phyloP scores from a whole-genome alignment of 805 yeast species.

The Zygosaccharomyces gambellarensis region DNA sequence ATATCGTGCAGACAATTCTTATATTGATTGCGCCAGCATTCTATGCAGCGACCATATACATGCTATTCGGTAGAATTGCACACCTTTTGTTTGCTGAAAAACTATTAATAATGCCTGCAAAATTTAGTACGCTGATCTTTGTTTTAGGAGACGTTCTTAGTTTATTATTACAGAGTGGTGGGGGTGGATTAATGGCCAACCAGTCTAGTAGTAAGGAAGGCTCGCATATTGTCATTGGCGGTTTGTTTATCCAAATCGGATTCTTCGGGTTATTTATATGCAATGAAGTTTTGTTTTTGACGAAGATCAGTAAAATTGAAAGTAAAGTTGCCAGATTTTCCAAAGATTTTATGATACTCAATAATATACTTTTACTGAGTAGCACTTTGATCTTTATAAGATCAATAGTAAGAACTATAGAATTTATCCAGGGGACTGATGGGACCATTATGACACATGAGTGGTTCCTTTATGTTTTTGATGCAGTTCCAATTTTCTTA shows the following conservation, averaged over 20 bases:
- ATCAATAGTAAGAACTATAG: slow-evolving; percentile 33
- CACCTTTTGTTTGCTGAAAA: slow-evolving; percentile 17
- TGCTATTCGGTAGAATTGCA: slow-evolving; percentile 31
- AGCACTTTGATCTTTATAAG: slow-evolving; percentile 29
- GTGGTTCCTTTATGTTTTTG: slow-evolving; percentile 29
- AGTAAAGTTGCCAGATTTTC: slow-evolving; percentile 3
- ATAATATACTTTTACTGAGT: slow-evolving; percentile 10
- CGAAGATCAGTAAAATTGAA: slow-evolving; percentile 6
- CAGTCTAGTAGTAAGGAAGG: slow-evolving; percentile 16
- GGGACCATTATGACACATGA: slow-evolving; percentile 31
- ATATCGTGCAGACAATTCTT: slow-evolving; percentile 25
- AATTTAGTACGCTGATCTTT: slow-evolving; percentile 28
- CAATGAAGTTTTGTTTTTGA: slow-evolving; percentile 16
- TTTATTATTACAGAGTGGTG: slow-evolving; percentile 31
- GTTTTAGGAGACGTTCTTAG: slow-evolving; percentile 33
- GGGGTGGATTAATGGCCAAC: slow-evolving; percentile 32
- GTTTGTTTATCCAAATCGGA: slow-evolving; percentile 32
- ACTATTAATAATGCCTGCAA: slow-evolving; percentile 20
- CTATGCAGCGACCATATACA: slow-evolving; percentile 33
- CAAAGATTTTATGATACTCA: slow-evolving; percentile 16
- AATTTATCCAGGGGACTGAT: slow-evolving; percentile 30
- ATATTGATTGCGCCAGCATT: slow-evolving; percentile 33
- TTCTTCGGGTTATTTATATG: slow-evolving; percentile 31
- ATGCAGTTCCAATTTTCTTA: slow-evolving; percentile 29
- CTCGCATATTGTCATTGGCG: slow-evolving; percentile 25